Base-by-base conservation (phyloP, 1,139 yeast genomes). In the Wickerhamiella pararugosa region DNA sequence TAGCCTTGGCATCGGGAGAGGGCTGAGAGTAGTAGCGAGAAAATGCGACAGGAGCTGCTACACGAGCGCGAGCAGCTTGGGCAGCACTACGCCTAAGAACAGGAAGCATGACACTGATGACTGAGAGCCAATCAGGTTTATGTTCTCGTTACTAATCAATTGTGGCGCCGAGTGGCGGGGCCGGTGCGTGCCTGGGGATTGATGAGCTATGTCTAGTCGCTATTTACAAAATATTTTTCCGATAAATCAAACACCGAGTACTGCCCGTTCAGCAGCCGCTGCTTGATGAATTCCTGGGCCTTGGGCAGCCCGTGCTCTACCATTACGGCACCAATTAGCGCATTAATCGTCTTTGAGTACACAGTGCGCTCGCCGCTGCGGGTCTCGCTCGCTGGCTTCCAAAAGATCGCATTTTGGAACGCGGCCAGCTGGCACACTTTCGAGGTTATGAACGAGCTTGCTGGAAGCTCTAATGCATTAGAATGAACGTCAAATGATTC, bases 1-100 rank as follows among this genome's bases (percentile, higher is more conserved):
- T 67, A 49, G 98, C 98, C 73, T 83, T 84, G 58, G 79, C 73
- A 71, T 84, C 82, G 63, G 96, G 96, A 58, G 59, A 58, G 53
- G 60, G 54, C 37, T 63, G 51, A 42, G 69, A 58, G 55, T 62
- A 73, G 39, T 47, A 29, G 32, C 49, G 47, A 31, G 32, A 21
- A 10, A 32, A 32, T 21, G 40, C 40, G 15, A 15, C 21, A 15
- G 21, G 21, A 15, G 21, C 21, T 15, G 21, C 21, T 15, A 15
- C 21, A 15, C 21, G 21, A 15, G 21, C 21, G 21, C 21, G 21
- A 15, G 21, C 21, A 15, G 21, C 21, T 15, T 15, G 21, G 21
- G 21, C 21, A 15, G 21, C 21, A 15, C 21, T 15, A 15, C 21
- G 21, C 21, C 21, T 15, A 15, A 15, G 21, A 15, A 15, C 21